Base-by-base conservation (phyloP, 2,329 filamentous ascomycete species). In the Pseudocercospora ulei region DNA sequence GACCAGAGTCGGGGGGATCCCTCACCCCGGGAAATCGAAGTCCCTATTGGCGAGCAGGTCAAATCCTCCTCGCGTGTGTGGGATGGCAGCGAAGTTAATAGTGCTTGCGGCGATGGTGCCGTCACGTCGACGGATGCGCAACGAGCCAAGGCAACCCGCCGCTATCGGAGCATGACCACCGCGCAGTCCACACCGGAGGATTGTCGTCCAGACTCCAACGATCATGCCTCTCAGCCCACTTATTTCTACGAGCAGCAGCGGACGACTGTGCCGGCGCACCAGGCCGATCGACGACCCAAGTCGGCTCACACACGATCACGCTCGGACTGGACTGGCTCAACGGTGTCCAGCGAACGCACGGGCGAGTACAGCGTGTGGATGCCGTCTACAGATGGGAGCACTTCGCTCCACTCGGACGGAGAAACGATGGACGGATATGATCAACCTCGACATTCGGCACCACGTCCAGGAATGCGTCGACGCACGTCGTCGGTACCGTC, bases 21-120 rank as follows among this genome's bases (percentile, higher is more conserved):
- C 5, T 51, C 46, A 44, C 65, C 70, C 3, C 67, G 64, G 41
- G 69, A 75, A 46, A 64, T 77, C 41, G 71, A 78, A 39, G 64
- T 78, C 23, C 76, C 76, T 5, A 74, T 79, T 49, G 75, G 76
- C 14, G 76, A 76, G 56, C 67, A 65, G 49, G 66, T 67, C 17
- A 63, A 58, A 35, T 56, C 63, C n/a, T 58, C 60, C 8, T 67
- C 69, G 3, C 67, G 64, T 43, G 60, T 61, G 41, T 71, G 67
- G 63, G 57, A 59, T 39, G 59, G 58, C 41, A 62, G 56, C 38
- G 64, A 64, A 22, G 51, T 52, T 36, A 60, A 60, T 34, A 58
- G 55, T 39, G 44, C 52, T 27, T 25, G 34, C 36, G 41, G 46
- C 35, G 46, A 43, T 19, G 43, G 43, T 18, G 36, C 38, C 35